Conservation (phyloP, 768 basidiomycete species). For the Serpula lacrymans region DNA sequence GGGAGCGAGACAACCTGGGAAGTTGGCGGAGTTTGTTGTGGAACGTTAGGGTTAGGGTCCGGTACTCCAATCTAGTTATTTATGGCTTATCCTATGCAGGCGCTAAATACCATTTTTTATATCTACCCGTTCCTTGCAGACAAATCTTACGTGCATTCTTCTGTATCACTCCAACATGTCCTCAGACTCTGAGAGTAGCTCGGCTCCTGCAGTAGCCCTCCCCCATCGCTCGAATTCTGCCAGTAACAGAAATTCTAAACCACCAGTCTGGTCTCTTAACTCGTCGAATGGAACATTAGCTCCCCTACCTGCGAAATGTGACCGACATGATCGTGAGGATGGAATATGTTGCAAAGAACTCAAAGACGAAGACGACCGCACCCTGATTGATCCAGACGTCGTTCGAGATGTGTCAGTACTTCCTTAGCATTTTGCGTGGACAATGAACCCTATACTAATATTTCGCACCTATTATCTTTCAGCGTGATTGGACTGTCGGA, state of each 20-base stretch:
- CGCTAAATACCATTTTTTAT: not conserved
- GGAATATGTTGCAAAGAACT: constrained; percentile 90
- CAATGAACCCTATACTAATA: not conserved
- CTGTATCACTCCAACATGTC: constrained; percentile 13
- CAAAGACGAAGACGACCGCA: constrained; percentile 73
- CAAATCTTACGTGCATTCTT: not conserved
- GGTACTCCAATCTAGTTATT: not conserved
- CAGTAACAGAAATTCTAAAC: constrained; percentile 25
- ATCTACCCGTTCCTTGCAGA: too few relatives aligned
- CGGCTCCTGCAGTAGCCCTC: constrained; percentile 17
- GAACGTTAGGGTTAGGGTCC: not conserved
- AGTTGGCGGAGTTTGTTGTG: too few relatives aligned
- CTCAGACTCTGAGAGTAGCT: constrained; percentile 10
- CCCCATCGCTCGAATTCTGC: constrained; percentile 12
- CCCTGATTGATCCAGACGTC: constrained; percentile 81
- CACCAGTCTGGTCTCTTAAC: constrained; percentile 67
- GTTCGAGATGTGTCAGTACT: constrained; percentile 77
- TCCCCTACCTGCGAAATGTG: constrained; percentile 54
- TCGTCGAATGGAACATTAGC: constrained; percentile 34
- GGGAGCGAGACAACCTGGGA: too few relatives aligned
- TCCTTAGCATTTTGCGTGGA: not conserved
- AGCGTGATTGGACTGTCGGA: constrained; percentile 91
- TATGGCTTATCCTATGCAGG: not conserved
- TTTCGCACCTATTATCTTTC: constrained; percentile 5
- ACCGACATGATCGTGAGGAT: constrained; percentile 45